phyloP scores from a whole-genome alignment of 768 basidiomycete genomes.

The Peribolospora baueri region DNA sequence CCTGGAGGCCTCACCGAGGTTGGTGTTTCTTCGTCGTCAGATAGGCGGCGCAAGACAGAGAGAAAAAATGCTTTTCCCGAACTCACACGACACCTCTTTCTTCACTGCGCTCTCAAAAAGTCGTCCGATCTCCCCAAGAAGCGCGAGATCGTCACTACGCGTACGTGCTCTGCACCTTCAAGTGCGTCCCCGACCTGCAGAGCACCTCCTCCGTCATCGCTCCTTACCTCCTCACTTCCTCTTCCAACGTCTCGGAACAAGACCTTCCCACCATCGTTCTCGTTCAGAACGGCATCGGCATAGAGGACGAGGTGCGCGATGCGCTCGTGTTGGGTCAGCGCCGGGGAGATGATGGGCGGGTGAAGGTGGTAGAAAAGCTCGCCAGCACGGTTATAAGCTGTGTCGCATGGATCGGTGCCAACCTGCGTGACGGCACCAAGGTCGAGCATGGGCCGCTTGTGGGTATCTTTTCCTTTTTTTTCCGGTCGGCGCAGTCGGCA shows the following conservation, averaged over 20 bases:
- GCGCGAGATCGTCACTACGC: slow-evolving; percentile 38
- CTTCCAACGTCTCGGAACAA: slow-evolving; percentile 24
- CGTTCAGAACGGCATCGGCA: slow-evolving; percentile 35
- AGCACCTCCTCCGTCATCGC: slow-evolving; percentile 34
- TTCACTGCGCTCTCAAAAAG: slow-evolving; percentile 17
- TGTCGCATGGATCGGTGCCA: slow-evolving; percentile 9
- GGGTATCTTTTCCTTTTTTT: not conserved
- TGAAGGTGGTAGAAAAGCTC: too few species aligned
- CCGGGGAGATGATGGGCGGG: too few species aligned
- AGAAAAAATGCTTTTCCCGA: not conserved
- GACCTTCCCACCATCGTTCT: slow-evolving; percentile 32
- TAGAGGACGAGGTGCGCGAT: too few species aligned
- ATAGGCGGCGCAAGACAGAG: not conserved
- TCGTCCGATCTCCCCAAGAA: slow-evolving; percentile 33
- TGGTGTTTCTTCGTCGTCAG: slow-evolving; percentile 12
- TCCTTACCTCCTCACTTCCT: slow-evolving; percentile 32
- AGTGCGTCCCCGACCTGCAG: slow-evolving; percentile 41
- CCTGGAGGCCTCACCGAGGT: slow-evolving; percentile 44
- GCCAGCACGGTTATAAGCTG: slow-evolving; percentile 1
- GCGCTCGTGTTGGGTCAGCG: too few species aligned
- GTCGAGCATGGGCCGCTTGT: slow-evolving; percentile 8
- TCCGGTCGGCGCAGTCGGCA: too few species aligned
- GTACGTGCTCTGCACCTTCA: slow-evolving; percentile 43
- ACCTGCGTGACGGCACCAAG: slow-evolving; percentile 1
- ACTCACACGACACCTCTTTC: not conserved